phyloP scores from a whole-genome alignment of 441 rosid genomes.

The Brassica hybrid region DNA sequence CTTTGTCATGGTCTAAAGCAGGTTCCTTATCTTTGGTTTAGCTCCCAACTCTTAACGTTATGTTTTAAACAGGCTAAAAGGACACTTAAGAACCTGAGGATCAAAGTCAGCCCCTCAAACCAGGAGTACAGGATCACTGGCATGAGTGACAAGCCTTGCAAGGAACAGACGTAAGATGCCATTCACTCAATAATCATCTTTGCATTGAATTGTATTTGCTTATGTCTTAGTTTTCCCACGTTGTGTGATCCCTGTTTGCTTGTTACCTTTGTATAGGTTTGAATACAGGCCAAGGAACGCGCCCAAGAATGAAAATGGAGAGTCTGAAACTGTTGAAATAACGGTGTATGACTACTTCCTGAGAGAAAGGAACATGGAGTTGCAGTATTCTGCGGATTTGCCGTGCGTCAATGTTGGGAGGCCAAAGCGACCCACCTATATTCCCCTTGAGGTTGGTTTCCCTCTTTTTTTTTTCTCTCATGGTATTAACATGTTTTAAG shows the following conservation, averaged over 20 bases:
- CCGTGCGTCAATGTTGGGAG: slow-evolving; percentile 89
- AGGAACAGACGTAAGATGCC: slow-evolving; percentile 56
- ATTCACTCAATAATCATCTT: not conserved
- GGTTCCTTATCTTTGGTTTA: not conserved
- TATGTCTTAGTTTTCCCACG: slow-evolving; percentile 1
- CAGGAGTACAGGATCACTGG: slow-evolving; percentile 79
- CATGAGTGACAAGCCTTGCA: slow-evolving; percentile 65
- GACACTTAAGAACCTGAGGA: slow-evolving; percentile 64
- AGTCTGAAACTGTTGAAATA: slow-evolving; percentile 48
- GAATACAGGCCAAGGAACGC: slow-evolving; percentile 51
- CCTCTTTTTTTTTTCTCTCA: slow-evolving; percentile 15
- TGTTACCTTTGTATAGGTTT: slow-evolving; percentile 51
- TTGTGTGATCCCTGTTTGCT: slow-evolving; percentile 12
- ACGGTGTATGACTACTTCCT: slow-evolving; percentile 77
- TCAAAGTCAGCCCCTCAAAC: slow-evolving; percentile 63
- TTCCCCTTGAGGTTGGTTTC: slow-evolving; percentile 80
- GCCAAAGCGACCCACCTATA: slow-evolving; percentile 80
- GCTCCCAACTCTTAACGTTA: not conserved
- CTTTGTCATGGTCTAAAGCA: not conserved
- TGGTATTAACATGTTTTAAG: not conserved
- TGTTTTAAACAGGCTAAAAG: slow-evolving; percentile 60
- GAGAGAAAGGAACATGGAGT: slow-evolving; percentile 48
- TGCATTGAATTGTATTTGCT: slow-evolving; percentile 19
- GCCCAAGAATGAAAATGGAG: slow-evolving; percentile 39
- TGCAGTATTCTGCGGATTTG: slow-evolving; percentile 67